These are phyloP conservation scores for Exophiala xenobiotica DNA, from an alignment of 2,329 filamentous ascomycete genomes.

Conservation along the genomic window DNA sequence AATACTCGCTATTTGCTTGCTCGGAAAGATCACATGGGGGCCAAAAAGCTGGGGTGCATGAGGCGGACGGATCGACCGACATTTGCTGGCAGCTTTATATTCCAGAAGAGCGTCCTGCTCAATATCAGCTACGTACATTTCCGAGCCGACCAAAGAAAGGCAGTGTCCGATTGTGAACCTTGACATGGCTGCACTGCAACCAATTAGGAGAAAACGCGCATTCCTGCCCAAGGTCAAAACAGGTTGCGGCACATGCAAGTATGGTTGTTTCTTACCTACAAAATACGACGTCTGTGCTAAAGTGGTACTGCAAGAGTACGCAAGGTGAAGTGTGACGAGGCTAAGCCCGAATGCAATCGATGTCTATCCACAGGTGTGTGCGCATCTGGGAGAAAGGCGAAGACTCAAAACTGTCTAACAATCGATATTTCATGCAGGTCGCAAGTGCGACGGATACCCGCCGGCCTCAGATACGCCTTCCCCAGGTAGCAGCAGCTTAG, in stretches of 20 bases:
- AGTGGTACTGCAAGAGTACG: constrained; percentile 29
- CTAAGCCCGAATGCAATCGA: constrained; percentile 53
- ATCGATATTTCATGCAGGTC: too few species aligned
- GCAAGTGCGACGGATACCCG: constrained; percentile 58
- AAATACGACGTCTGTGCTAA: background rate
- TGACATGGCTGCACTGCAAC: constrained; percentile 1
- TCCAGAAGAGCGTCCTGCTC: background rate
- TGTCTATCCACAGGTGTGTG: constrained; percentile 52
- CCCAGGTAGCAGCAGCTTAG: constrained; percentile 7
- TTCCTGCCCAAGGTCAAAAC: constrained; percentile 25
- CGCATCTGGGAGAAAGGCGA: too few species aligned
- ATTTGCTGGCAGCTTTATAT: background rate
- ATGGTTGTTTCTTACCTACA: constrained; percentile 33
- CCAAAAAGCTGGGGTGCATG: background rate
- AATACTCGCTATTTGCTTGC: constrained; percentile 3
- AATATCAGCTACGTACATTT: background rate
- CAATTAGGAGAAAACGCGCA: constrained; percentile 11
- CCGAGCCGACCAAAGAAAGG: background rate
- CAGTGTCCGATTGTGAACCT: background rate
- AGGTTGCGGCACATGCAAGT: constrained; percentile 59
- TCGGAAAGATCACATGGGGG: constrained; percentile 8
- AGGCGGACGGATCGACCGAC: background rate
- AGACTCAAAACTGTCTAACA: too few species aligned
- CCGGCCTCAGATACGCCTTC: constrained; percentile 21
- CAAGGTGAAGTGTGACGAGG: constrained; percentile 60